Base-by-base conservation (phyloP, 2,329 filamentous ascomycete genomes). In the Sporothrix sp. region DNA sequence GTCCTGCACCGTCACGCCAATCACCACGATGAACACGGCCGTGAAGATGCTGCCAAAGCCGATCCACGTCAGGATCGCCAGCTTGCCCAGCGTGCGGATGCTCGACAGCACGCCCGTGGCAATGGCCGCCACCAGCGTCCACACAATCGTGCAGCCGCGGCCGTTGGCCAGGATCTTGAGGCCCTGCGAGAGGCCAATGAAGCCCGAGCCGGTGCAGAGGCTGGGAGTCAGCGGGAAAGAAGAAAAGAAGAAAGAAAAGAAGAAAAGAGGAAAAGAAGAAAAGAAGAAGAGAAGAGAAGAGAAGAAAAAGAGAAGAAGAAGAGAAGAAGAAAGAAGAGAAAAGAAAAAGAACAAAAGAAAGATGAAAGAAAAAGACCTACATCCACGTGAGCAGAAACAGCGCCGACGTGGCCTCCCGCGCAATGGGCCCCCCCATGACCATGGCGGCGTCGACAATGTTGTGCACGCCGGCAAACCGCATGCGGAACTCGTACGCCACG, bases 61-160 rank as follows among this genome's bases (percentile, higher is more conserved):
- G 9, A 70, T 72, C 74, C 76, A 84, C 0, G 77, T 80, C 42
- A 83, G 63, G 76, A 76, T 82, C 5, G 73, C 75, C 52, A 83
- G 74, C 57, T 80, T 75, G 49, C 76, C 70, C 57, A 81, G 75
- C 51, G 77, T 82, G 54, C 78, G 72, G 3, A 79, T 69, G 25
- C 70, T 74, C 0, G 76, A 75, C 4, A 71, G 66, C 0, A 68
- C 54, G 18, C 72, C 72, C 11, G 79, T 69, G 7, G 72, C 62
- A 1, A 72, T 58, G 1, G 75, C 73, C 0, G 75, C 74, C 4
- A 82, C 61, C 23, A 80, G 67, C 8, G 71, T 69, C 62, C 71
- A 82, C 66, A 69, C 78, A 14, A 78, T 76, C 0, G 78, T 81
- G 58, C 79, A 84, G 3, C 73, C 65, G 3, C 72, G 73, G 57